Conservation (phyloP, 108 stramenopile genomes). For the Skeletonema menzelii region DNA sequence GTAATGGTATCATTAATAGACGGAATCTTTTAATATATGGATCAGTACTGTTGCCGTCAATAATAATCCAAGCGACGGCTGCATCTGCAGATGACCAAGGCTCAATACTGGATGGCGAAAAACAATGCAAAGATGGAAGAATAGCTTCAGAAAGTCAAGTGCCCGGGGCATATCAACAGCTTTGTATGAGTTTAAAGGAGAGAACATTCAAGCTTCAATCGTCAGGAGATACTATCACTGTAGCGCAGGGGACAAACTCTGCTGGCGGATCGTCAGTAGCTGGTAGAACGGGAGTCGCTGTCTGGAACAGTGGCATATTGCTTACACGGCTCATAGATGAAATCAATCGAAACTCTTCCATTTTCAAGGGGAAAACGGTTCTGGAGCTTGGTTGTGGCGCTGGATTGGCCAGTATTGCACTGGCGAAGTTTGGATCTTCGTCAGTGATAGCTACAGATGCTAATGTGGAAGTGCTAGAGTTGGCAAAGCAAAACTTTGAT, state of each 20-base stretch:
- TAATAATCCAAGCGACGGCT: not conserved
- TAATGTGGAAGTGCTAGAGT: constrained; percentile 53
- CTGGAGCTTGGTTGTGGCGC: constrained; percentile 68
- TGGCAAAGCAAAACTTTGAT: constrained; percentile 54
- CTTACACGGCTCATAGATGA: constrained; percentile 58
- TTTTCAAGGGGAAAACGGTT: constrained; percentile 36
- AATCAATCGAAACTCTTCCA: constrained; percentile 7
- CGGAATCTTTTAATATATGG: not conserved
- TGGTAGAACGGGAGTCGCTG: constrained; percentile 24
- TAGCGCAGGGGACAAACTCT: constrained; percentile 31
- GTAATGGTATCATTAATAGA: not conserved
- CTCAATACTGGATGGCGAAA: not conserved
- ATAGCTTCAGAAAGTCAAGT: constrained; percentile 49
- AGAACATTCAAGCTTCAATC: constrained; percentile 36
- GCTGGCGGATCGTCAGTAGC: constrained; percentile 15
- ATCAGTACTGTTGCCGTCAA: not conserved
- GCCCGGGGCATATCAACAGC: constrained; percentile 74
- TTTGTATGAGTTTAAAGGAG: constrained; percentile 54
- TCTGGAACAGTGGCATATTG: constrained; percentile 58
- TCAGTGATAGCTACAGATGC: constrained; percentile 60
- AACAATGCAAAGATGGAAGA: constrained; percentile 35
- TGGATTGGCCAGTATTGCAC: constrained; percentile 50
- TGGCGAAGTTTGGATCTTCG: constrained; percentile 47
- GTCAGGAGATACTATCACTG: constrained; percentile 24
- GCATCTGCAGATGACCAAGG: not conserved